Conservation (phyloP, 2,329 filamentous ascomycete genomes). For the Coleophoma eucalyptorum region DNA sequence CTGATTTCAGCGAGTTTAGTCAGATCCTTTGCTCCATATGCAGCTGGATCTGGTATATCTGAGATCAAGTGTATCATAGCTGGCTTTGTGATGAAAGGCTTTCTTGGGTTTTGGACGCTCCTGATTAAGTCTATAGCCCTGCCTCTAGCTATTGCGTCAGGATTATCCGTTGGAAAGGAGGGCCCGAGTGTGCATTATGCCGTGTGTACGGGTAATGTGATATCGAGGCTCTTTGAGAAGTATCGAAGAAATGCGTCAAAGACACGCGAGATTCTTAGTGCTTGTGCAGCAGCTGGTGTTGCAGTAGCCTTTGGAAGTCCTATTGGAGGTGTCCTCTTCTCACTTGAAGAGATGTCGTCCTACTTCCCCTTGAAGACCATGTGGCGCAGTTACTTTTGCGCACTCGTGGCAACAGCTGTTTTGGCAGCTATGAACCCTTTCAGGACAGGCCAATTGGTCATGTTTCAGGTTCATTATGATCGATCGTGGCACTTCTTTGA, state of each 20-base stretch:
- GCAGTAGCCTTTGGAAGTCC: conserved; percentile 96
- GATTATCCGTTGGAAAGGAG: conserved; percentile 93
- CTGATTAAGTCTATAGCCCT: conserved; percentile 91
- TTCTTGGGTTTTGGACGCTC: conserved; percentile 86
- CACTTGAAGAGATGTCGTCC: conserved; percentile 94
- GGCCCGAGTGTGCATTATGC: conserved; percentile 99
- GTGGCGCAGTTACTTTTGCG: conserved; percentile 98
- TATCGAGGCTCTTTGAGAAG: conserved; percentile 88
- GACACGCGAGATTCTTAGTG: conserved; percentile 90
- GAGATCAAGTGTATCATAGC: conserved; percentile 99
- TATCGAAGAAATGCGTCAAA: conserved; percentile 91
- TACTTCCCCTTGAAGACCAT: conserved; percentile 96
- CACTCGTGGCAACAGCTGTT: conserved; percentile 88
- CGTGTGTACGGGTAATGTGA: conserved; percentile 95
- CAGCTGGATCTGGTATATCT: conserved; percentile 92
- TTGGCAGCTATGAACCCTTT: conserved; percentile 97
- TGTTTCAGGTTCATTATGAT: conserved; percentile 98
- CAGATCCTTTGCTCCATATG: conserved; percentile 90
- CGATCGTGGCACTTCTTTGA: conserved; percentile 98
- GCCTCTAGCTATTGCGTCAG: conserved; percentile 88
- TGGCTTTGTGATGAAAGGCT: conserved; percentile 98
- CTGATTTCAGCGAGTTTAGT: conserved; percentile 80
- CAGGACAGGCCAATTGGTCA: conserved; percentile 93
- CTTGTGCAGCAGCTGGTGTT: conserved; percentile 90
- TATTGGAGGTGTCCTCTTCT: conserved; percentile 95